A percentile compares a stretch with the other conserved stretches of the same genome.
Evolutionary conservation across 371 early-diverging fungal genomes (phyloP).

Genomic region (Mucor circinelloides): DNA sequence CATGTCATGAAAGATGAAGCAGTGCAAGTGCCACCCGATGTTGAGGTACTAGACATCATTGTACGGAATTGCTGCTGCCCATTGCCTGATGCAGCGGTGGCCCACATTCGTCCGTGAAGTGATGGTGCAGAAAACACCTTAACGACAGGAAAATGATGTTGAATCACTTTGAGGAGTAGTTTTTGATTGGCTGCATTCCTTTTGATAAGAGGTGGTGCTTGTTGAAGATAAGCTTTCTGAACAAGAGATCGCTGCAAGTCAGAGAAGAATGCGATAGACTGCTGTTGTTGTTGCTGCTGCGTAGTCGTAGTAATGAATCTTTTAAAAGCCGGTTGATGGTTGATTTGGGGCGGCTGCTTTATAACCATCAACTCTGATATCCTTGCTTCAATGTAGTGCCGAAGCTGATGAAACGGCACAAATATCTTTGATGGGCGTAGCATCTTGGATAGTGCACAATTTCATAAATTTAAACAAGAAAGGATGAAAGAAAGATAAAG

Average conservation of each 20-base stretch:
- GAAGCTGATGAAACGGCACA: slow-evolving; percentile 38
- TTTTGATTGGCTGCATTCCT: slow-evolving; percentile 3
- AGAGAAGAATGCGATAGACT: slow-evolving; percentile 12
- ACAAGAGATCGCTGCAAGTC: slow-evolving; percentile 8
- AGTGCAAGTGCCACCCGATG: slow-evolving; percentile 6
- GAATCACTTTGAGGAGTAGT: slow-evolving; percentile 13
- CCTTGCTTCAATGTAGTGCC: slow-evolving; percentile 30
- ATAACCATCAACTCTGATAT: slow-evolving; percentile 31
- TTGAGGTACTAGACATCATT: slow-evolving; percentile 23
- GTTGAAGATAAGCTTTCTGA: slow-evolving; percentile 1
- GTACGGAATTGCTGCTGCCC: slow-evolving; percentile 25
- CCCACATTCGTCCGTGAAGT: slow-evolving; percentile 9
- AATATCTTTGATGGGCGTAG: slow-evolving; percentile 35
- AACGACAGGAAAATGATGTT: slow-evolving; percentile 28
- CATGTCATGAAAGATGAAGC: slow-evolving; percentile 12
- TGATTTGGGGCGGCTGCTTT: slow-evolving; percentile 1
- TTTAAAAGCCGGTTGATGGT: slow-evolving; percentile 7
- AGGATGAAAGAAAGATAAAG: background rate
- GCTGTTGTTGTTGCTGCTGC: slow-evolving; percentile 8
- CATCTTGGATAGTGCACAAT: slow-evolving; percentile 11
- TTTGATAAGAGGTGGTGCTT: background rate
- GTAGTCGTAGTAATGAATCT: slow-evolving; percentile 7
- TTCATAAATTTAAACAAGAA: background rate
- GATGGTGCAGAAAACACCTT: slow-evolving; percentile 30
- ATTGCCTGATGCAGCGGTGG: background rate